Conservation (phyloP, 2,329 filamentous ascomycete species). For the Calonectria pseudoturangicola region DNA sequence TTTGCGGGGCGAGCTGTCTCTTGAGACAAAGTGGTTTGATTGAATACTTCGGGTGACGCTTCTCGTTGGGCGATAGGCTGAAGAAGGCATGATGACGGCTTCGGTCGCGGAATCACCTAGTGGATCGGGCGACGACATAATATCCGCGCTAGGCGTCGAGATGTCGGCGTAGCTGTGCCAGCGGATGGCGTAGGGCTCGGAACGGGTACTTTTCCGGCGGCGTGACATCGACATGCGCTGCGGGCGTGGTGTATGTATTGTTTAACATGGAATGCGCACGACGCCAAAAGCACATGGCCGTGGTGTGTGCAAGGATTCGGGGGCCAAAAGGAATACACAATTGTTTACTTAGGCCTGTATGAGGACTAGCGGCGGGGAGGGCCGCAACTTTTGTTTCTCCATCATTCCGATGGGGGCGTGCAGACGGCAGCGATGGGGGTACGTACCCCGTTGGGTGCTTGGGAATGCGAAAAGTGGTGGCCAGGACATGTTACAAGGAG, state of each 20-base stretch:
- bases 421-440: background rate
- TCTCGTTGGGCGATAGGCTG: slow-evolving; percentile 65
- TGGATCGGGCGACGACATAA: slow-evolving; percentile 72
- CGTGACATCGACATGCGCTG: slow-evolving; percentile 56
- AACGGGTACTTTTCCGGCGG: slow-evolving; percentile 50
- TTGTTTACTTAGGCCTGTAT: slow-evolving; percentile 57
- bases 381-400: slow-evolving; percentile 54
- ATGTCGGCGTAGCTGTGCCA: slow-evolving; percentile 61
- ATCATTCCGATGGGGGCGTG: slow-evolving; percentile 39
- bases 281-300: slow-evolving; percentile 36
- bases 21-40: slow-evolving; percentile 61
- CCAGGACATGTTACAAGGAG: background rate
- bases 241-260: slow-evolving; percentile 40
- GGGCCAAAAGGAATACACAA: slow-evolving; percentile 40
- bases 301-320: slow-evolving; percentile 47
- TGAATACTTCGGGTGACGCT: slow-evolving; percentile 68
- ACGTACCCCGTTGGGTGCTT: slow-evolving; percentile 14
- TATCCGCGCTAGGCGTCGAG: slow-evolving; percentile 63
- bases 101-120: slow-evolving; percentile 63
- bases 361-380: slow-evolving; percentile 47
- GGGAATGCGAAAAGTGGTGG: background rate
- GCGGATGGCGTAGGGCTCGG: slow-evolving; percentile 58
- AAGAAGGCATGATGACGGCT: slow-evolving; percentile 60
- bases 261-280: slow-evolving; percentile 50
- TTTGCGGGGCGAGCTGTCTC: slow-evolving; percentile 70